A percentile compares a stretch with the other conserved stretches of the same genome.
Evolutionary conservation across 371 early-diverging fungal genomes (phyloP).

Genomic region (Syncephalis plumigaleata): DNA sequence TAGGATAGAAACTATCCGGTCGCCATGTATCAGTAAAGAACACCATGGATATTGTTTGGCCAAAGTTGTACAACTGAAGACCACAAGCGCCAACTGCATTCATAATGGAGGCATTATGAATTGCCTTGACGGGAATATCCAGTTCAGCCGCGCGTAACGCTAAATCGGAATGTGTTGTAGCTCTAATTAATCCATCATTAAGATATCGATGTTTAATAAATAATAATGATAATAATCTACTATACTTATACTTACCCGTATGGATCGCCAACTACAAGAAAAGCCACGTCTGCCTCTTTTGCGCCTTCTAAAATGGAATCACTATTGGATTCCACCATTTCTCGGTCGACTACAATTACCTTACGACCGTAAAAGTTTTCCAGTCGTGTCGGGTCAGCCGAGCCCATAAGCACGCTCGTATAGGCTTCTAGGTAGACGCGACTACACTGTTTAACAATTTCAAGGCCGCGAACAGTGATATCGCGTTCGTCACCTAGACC

Average conservation of each 20-base stretch:
- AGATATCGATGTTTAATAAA: not conserved
- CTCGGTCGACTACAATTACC: slow-evolving; percentile 83
- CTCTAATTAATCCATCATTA: slow-evolving; percentile 26
- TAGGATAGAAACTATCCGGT: slow-evolving; percentile 93
- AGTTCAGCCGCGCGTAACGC: slow-evolving; percentile 86
- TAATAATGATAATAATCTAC: not conserved
- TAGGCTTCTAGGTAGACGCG: slow-evolving; percentile 97
- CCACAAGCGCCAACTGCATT: slow-evolving; percentile 98
- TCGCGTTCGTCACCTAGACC: slow-evolving; percentile 96
- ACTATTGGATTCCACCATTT: slow-evolving; percentile 89
- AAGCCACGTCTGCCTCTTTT: slow-evolving; percentile 74
- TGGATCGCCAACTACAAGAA: slow-evolving; percentile 99
- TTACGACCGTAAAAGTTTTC: slow-evolving; percentile 77
- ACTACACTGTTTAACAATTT: slow-evolving; percentile 74
- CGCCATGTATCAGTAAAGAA: slow-evolving; percentile 95
- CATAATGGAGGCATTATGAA: slow-evolving; percentile 99
- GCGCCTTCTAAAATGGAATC: slow-evolving; percentile 84
- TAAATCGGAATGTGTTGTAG: slow-evolving; percentile 98
- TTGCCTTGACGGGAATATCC: slow-evolving; percentile 63
- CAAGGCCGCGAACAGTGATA: slow-evolving; percentile 90
- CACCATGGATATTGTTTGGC: slow-evolving; percentile 97
- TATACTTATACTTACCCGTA: slow-evolving; percentile 39
- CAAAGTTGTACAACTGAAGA: slow-evolving; percentile 96
- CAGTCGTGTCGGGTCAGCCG: slow-evolving; percentile 60
- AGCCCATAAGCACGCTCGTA: slow-evolving; percentile 87